Evolutionary conservation across 805 yeast genomes (phyloP), one percentile per base, ranked within the genome.

Genomic region (Metschnikowia drakensbergensis): DNA sequence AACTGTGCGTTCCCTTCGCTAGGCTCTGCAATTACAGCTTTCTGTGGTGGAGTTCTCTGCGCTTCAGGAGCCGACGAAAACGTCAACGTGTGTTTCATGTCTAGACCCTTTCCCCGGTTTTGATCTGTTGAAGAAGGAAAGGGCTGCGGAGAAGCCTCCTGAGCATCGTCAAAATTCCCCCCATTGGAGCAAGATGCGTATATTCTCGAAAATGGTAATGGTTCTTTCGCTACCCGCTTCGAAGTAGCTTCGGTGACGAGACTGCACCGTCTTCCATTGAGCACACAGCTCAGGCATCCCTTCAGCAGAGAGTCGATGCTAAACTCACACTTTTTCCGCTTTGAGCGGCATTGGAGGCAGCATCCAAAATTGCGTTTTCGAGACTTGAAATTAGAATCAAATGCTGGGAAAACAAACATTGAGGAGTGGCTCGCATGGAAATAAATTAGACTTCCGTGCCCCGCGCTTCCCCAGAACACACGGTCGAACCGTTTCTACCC

Each of bases 341-440:
- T 59, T 3, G 67, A 59, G 41, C 72, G 64, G 56, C 76, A 71
- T 51, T 63, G 69, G 38, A 60, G 61, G 52, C 76, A 71, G 43
- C 76, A 74, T 51, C 67, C 64, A 58, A 67, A 70, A 4, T 70
- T 72, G 6, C 76, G 58, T 48, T 71, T 72, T 9, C 76, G 66
- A 17, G 62, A 62, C 42, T 75, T 65, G 54, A 68, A 71, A 48
- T 60, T 68, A 17, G 61, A 67, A 53, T 72, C 65, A 56, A 71
- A 69, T 10, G 76, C 75, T 4, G 76, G 76, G 45, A 71, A 71
- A 42, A 71, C 76, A 55, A 66, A 63, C 72, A 70, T 69, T 8
- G n/a, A 23, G 5, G 40, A 17, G n/a, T 13, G n/a, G 25, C 13
- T 5, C 13, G 11, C n/a, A 13, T 6, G 23, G 25, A 25, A n/a